Base-by-base conservation (phyloP, 805 yeast genomes). In the Scheffersomyces lignosus region DNA sequence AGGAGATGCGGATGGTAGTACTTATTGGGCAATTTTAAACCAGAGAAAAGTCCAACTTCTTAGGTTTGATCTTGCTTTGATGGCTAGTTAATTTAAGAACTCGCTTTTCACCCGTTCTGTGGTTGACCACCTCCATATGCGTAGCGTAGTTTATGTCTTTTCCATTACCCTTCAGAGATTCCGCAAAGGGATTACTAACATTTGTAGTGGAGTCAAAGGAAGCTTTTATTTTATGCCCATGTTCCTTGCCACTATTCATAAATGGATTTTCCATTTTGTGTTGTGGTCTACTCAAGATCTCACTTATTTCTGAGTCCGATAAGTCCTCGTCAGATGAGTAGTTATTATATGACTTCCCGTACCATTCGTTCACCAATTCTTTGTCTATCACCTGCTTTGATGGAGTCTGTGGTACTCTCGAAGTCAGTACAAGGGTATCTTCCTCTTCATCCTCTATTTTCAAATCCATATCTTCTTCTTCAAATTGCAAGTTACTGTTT, bases 21-120 rank as follows among this genome's bases (percentile, higher is more conserved):
- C 33, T 43, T 47, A 37, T 62, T 64, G 64, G 62, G 69, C 43
- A 54, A 27, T 22, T 4, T 30, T 18, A 36, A 5, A 36, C 15
- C 5, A 14, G 17, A 9, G 44, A 28, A 33, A 63, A 64, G 36
- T 62, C 64, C 45, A 68, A 56, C 42, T 60, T 66, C 46, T 56
- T 64, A 1, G 75, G 75, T 44, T 59, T 61, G 29, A 66, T 56
- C 33, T 48, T 52, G 40, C 48, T 52, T 44, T 68, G 71, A n/a
- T 54, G 48, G 9, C 52, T 56, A 36, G 61, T 52, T 29, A 69
- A 51, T 32, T 56, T 53, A 33, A 60, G 60, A 22, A 66, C 50
- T 24, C 54, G 49, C 22, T 52, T 53, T 30, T 62, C 61, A 3
- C 73, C 73, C 1, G 72, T 66, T 36, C 55, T 61, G 40, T 62